Conservation (phyloP, 768 basidiomycete species). For the Tylopilus subfusipes region DNA sequence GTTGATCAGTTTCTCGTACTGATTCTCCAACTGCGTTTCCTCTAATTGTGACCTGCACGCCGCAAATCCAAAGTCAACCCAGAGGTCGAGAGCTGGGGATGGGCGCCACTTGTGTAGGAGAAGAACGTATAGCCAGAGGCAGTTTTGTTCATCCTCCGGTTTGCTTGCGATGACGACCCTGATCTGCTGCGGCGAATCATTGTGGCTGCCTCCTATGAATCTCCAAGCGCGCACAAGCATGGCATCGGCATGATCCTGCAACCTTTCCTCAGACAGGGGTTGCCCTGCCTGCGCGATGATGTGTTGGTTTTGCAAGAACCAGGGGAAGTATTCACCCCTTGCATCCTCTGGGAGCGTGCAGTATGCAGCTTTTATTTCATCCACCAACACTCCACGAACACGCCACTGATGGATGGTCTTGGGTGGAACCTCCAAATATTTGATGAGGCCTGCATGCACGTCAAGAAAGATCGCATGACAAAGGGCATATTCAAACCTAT, state of each 20-base stretch:
- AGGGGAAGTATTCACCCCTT: neutral
- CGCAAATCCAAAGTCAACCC: conserved; percentile 3
- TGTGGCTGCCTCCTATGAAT: conserved; percentile 1
- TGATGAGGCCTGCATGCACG: neutral
- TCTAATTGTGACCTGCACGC: neutral
- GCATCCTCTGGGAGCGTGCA: neutral
- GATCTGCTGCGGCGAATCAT: neutral
- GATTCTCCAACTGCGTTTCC: neutral
- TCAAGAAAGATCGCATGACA: neutral
- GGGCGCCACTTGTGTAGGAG: neutral
- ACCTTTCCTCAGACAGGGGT: neutral
- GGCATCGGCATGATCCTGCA: neutral
- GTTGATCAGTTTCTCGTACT: neutral
- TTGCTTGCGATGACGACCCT: neutral
- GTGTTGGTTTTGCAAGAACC: conserved; percentile 6
- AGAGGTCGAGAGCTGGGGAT: neutral
- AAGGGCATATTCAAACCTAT: neutral
- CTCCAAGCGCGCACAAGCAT: neutral
- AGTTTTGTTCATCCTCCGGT: neutral
- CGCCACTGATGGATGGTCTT: conserved; percentile 4
- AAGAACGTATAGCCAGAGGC: neutral
- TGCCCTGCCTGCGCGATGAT: neutral
- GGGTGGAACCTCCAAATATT: neutral
- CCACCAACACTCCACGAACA: neutral
- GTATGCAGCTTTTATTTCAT: conserved; percentile 1